phyloP scores from a whole-genome alignment of 2,329 filamentous ascomycete genomes.

The Pestalotiopsis sp. region DNA sequence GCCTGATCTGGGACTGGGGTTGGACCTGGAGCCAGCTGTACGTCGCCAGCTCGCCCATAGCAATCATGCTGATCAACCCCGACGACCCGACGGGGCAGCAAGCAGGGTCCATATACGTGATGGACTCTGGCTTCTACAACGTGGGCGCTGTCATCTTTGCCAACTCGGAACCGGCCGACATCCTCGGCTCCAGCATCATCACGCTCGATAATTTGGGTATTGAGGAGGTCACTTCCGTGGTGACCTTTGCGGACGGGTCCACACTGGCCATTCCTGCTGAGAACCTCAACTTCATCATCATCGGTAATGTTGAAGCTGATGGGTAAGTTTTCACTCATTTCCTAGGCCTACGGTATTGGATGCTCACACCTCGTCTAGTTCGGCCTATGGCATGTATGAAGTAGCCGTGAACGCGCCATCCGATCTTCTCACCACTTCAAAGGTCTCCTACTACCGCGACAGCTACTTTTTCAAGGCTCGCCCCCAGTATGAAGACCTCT shows the following conservation, averaged over 20 bases:
- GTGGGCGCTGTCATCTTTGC: no score
- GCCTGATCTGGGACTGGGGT: not conserved
- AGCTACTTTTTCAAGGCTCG: not conserved
- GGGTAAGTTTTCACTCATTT: not conserved
- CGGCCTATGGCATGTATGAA: not conserved
- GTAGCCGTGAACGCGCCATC: not conserved
- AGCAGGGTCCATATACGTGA: not conserved
- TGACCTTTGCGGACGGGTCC: no score
- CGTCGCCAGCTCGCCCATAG: not conserved
- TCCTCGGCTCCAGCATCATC: no score
- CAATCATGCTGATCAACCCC: not conserved
- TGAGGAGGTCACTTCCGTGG: no score
- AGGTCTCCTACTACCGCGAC: not conserved
- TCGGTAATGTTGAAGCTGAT: not conserved
- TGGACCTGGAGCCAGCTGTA: not conserved
- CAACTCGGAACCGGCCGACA: no score
- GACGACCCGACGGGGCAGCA: not conserved
- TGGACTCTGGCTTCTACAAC: no score
- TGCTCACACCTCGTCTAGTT: not conserved
- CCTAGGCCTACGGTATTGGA: not conserved
- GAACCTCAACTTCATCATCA: no score
- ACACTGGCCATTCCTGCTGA: no score
- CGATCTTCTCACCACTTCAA: not conserved
- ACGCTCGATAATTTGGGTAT: no score
- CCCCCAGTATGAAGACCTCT: slow-evolving; percentile 1